phyloP scores from a whole-genome alignment of 176 grass and related monocot species.

The Microstegium vimineum region DNA sequence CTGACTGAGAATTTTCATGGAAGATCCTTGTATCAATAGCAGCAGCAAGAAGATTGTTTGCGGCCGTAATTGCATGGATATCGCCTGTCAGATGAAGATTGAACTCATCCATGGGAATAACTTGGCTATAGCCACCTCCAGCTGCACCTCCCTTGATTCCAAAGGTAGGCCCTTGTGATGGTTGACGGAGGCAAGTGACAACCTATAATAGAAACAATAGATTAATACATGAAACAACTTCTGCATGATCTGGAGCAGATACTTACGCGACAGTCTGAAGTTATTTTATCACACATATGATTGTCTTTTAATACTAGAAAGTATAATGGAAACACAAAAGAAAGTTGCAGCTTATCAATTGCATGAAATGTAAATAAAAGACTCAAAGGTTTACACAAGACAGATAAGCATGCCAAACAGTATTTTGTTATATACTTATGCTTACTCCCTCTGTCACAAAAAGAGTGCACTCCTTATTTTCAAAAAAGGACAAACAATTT shows the following conservation, averaged over 20 bases:
- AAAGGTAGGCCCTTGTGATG: slow-evolving; percentile 96
- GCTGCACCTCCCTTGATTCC: slow-evolving; percentile 98
- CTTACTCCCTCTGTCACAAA: neutral
- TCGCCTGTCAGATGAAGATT: slow-evolving; percentile 97
- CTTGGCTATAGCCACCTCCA: slow-evolving; percentile 98
- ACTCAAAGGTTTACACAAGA: neutral
- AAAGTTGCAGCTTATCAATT: neutral
- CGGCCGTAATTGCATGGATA: slow-evolving; percentile 96
- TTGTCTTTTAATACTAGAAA: neutral
- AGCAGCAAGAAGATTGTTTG: slow-evolving; percentile 98
- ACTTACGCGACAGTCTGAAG: neutral
- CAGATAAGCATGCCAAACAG: neutral
- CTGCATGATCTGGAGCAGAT: neutral
- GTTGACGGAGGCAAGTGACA: slow-evolving; percentile 86
- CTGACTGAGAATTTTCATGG: slow-evolving; percentile 86
- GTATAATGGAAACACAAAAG: neutral
- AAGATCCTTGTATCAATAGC: slow-evolving; percentile 97
- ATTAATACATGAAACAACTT: neutral
- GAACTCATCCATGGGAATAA: slow-evolving; percentile 99
- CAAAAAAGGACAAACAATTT: neutral
- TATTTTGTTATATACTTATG: no score
- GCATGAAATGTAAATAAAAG: neutral
- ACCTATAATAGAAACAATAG: slow-evolving; percentile 53
- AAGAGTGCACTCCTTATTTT: neutral
- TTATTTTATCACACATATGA: neutral